Evolutionary conservation across 73 alveolate genomes (phyloP).

Genomic region (Durusdinium trenchii): DNA sequence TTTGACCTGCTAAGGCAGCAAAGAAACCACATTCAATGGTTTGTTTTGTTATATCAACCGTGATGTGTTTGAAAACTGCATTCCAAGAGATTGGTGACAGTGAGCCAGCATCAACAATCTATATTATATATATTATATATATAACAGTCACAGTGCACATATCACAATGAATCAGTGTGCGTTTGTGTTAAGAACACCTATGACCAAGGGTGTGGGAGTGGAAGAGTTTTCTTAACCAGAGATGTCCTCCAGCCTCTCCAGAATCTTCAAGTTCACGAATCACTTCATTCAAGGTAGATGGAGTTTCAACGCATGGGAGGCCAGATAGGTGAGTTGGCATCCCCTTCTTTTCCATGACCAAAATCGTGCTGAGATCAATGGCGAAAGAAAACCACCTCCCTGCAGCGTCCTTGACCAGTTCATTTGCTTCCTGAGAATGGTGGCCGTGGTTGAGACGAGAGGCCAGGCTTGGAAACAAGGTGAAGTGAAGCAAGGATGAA

Average conservation of each 20-base stretch:
- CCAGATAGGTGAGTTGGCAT: background rate
- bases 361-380: background rate
- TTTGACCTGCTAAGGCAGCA: background rate
- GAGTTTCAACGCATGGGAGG: conserved; percentile 1
- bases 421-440: background rate
- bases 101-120: background rate
- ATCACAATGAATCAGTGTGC: background rate
- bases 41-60: no score
- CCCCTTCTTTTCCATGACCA: background rate
- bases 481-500: background rate
- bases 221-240: no score
- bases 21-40: background rate
- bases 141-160: background rate
- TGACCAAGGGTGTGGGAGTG: no score
- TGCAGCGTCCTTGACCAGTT: background rate
- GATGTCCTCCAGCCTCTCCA: conserved; percentile 38
- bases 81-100: no score
- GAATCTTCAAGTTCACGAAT: background rate
- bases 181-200: background rate
- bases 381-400: conserved; percentile 28
- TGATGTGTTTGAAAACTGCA: background rate
- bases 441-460: no score
- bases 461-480: background rate
- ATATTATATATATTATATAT: no score
- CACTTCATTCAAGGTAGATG: background rate